Evolutionary conservation across 129 eudicot species (phyloP).

Genomic region (Escallonia rubra): DNA sequence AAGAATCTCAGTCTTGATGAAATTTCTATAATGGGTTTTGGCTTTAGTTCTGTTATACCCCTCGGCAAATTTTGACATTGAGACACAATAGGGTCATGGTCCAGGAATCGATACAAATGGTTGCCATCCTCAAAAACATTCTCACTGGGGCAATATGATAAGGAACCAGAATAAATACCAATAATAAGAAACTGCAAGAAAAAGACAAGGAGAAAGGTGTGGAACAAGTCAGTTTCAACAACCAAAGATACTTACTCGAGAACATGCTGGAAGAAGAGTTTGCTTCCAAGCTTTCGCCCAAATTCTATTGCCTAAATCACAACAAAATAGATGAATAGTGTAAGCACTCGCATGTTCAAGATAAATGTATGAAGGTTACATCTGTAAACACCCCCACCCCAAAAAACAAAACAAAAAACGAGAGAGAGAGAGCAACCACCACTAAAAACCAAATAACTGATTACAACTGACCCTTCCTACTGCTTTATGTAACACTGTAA

Average conservation of each 20-base stretch:
- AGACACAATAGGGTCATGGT: constrained; percentile 64
- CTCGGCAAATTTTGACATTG: constrained; percentile 68
- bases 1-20: constrained; percentile 53
- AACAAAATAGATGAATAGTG: not conserved
- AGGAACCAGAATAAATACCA: not conserved
- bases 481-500: not conserved
- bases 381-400: too few species aligned
- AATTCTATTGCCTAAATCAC: constrained; percentile 57
- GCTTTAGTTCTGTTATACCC: constrained; percentile 57
- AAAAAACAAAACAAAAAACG: too few species aligned
- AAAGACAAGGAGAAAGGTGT: not conserved
- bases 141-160: constrained; percentile 29
- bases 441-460: too few species aligned
- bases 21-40: constrained; percentile 55
- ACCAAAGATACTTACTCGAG: constrained; percentile 42
- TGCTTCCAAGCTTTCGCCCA: constrained; percentile 60
- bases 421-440: too few species aligned
- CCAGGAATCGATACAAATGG: constrained; percentile 62
- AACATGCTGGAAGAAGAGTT: constrained; percentile 67
- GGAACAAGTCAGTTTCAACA: not conserved
- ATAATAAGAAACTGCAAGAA: not conserved
- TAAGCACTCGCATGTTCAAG: not conserved
- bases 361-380: not conserved
- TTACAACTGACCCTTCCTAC: too few species aligned
- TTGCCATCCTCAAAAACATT: constrained; percentile 67